Evolutionary conservation across 176 grass and related monocot species (phyloP).

Genomic region (Cenchrus americanus): DNA sequence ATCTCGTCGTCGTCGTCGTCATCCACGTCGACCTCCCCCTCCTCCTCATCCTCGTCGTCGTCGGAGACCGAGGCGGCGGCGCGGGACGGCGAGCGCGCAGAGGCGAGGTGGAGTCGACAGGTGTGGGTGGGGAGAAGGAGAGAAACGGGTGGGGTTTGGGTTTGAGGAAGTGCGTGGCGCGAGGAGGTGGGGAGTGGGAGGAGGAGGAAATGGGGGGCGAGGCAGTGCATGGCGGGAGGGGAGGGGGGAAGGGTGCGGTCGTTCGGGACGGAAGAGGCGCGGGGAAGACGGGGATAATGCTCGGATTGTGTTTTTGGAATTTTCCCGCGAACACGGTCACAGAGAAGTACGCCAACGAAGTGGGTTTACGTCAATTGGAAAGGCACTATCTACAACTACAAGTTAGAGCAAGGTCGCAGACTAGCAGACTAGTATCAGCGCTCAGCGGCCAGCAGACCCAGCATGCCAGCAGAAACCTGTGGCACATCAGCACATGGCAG

Average conservation of each 20-base stretch:
- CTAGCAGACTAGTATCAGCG: too few species aligned
- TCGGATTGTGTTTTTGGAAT: slow-evolving; percentile 42
- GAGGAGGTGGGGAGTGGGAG: slow-evolving; percentile 41
- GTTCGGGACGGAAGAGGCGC: slow-evolving; percentile 20
- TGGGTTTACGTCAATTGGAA: background rate
- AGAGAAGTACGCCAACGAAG: background rate
- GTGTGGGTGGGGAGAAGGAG: slow-evolving; percentile 6
- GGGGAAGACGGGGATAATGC: slow-evolving; percentile 51
- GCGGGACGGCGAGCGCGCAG: slow-evolving; percentile 48
- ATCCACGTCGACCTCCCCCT: slow-evolving; percentile 50
- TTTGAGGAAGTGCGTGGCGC: slow-evolving; percentile 42
- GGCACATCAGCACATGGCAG: background rate
- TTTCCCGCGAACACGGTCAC: background rate
- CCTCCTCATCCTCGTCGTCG: slow-evolving; percentile 59
- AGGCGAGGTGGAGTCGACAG: slow-evolving; percentile 21
- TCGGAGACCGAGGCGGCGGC: slow-evolving; percentile 53
- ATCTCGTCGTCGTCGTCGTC: slow-evolving; percentile 54
- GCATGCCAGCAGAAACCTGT: background rate
- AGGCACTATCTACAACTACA: background rate
- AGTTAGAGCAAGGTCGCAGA: background rate
- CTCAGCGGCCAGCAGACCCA: too few species aligned
- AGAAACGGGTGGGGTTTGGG: slow-evolving; percentile 25
- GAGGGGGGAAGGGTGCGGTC: background rate
- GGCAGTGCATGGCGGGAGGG: slow-evolving; percentile 52
- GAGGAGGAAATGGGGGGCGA: slow-evolving; percentile 54